These are phyloP conservation scores for Epithemia pelagica DNA, from an alignment of 108 stramenopile species.

Conservation along the genomic window DNA sequence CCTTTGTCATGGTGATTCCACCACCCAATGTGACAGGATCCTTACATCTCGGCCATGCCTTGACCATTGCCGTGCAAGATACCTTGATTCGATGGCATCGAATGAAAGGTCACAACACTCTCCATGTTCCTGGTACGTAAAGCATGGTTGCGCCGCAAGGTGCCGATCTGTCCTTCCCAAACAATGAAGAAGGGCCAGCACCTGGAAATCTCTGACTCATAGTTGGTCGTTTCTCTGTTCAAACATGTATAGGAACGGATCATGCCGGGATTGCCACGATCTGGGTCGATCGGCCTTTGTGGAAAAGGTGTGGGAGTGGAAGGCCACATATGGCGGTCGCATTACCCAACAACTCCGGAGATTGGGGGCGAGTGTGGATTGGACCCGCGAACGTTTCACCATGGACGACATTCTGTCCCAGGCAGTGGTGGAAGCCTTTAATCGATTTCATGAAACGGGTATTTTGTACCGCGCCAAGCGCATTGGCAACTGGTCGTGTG, in stretches of 20 bases:
- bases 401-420: slow-evolving; percentile 95
- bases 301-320: slow-evolving; percentile 98
- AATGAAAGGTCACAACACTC: slow-evolving; percentile 94
- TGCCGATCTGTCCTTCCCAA: too few species aligned
- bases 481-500: slow-evolving; percentile 97
- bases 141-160: neutral
- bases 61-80: slow-evolving; percentile 99
- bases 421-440: slow-evolving; percentile 91
- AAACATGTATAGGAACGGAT: slow-evolving; percentile 87
- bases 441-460: slow-evolving; percentile 91
- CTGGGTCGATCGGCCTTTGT: slow-evolving; percentile 94
- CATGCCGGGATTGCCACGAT: slow-evolving; percentile 99
- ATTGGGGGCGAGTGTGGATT: slow-evolving; percentile 92
- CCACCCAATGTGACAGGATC: slow-evolving; percentile 98
- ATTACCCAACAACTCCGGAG: slow-evolving; percentile 89
- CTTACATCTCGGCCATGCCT: slow-evolving; percentile 96
- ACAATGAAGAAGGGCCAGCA: too few species aligned
- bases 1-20: slow-evolving; percentile 99
- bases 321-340: slow-evolving; percentile 87
- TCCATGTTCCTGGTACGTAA: slow-evolving; percentile 91
- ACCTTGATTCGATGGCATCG: slow-evolving; percentile 96
- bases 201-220: too few species aligned
- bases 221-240: neutral
- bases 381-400: slow-evolving; percentile 96
- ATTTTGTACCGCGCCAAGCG: slow-evolving; percentile 93